Conservation (phyloP, 345 rosid genomes). For the Salix exigua region DNA sequence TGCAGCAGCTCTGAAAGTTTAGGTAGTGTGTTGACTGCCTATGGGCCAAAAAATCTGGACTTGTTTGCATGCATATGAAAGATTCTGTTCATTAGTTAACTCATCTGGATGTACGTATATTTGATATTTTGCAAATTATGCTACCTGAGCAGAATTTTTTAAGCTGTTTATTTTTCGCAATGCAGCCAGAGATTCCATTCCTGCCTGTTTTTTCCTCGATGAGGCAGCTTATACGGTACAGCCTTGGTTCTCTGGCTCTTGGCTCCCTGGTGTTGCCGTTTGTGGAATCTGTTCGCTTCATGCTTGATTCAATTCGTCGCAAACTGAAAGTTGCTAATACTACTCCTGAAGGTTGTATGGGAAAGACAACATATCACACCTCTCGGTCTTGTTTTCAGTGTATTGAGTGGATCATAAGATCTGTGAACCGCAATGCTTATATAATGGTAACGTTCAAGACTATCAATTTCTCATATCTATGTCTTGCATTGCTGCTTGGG, state of each 20-base stretch:
- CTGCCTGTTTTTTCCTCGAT: conserved; percentile 94
- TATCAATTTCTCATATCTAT: too few species aligned
- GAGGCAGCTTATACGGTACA: conserved; percentile 81
- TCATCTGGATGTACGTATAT: too few species aligned
- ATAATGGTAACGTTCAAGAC: conserved; percentile 63
- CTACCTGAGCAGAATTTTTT: neutral
- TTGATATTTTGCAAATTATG: too few species aligned
- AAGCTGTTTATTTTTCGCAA: conserved; percentile 3
- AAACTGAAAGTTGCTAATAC: conserved; percentile 52
- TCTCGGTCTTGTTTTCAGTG: conserved; percentile 55
- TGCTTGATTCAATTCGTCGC: conserved; percentile 85
- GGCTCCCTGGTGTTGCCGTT: conserved; percentile 84
- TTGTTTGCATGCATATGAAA: too few species aligned
- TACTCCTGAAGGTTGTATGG: conserved; percentile 60
- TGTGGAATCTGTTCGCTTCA: conserved; percentile 87
- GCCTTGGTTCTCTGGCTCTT: conserved; percentile 90
- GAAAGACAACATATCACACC: conserved; percentile 51
- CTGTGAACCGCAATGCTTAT: conserved; percentile 91
- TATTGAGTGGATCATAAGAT: conserved; percentile 76
- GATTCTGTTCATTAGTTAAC: too few species aligned
- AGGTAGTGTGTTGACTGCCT: too few species aligned
- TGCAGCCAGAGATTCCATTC: conserved; percentile 91
- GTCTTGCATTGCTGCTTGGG: too few species aligned
- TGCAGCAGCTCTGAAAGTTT: too few species aligned
- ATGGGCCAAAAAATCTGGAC: too few species aligned